A percentile compares a stretch with the other conserved stretches of the same genome.
Evolutionary conservation across 805 yeast species (phyloP).

Genomic region (Hanseniaspora lindneri): DNA sequence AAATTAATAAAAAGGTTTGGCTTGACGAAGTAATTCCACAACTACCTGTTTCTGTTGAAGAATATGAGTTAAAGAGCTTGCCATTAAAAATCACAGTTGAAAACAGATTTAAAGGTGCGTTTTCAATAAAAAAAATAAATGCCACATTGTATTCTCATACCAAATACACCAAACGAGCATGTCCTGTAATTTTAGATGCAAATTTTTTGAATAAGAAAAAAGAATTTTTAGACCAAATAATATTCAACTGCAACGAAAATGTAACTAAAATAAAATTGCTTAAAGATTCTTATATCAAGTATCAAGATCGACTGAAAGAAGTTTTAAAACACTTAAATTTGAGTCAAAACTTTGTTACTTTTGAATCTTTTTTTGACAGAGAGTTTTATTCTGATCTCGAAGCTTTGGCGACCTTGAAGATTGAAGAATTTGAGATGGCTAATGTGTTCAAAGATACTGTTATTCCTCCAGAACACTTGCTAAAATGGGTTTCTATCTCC

Average conservation of each 20-base stretch:
- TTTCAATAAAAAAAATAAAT: not conserved
- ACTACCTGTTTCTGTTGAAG: not conserved
- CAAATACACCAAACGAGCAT: not conserved
- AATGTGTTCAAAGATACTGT: conserved; percentile 22
- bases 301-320: not conserved
- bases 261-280: not conserved
- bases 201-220: not conserved
- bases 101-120: no score
- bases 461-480: conserved; percentile 19
- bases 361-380: not conserved
- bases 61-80: not conserved
- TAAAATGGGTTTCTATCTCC: conserved; percentile 25
- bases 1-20: not conserved
- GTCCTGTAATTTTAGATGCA: not conserved
- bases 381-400: not conserved
- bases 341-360: not conserved
- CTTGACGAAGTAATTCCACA: not conserved
- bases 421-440: not conserved
- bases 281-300: not conserved
- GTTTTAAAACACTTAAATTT: not conserved
- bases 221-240: not conserved
- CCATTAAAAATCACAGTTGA: not conserved
- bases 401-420: not conserved
- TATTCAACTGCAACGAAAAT: not conserved
- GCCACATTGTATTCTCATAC: not conserved